Percentiles rank a stretch among this genome's conserved stretches.
These are phyloP conservation scores for Aspergillus sojae DNA, from an alignment of 2,329 filamentous ascomycete genomes.

Conservation along the genomic window DNA sequence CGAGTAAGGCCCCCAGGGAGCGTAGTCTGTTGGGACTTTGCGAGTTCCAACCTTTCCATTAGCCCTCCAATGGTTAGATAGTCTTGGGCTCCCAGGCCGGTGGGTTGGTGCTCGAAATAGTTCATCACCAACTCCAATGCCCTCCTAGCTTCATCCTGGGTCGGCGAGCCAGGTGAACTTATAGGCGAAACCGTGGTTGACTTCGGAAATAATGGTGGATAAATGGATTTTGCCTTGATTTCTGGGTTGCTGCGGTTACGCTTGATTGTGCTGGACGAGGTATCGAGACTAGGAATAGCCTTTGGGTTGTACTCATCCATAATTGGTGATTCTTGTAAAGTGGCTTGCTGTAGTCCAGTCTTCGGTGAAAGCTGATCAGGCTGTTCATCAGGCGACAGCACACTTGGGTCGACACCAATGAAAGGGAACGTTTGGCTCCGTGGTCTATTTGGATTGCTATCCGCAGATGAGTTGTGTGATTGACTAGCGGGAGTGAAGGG, in stretches of 20 bases:
- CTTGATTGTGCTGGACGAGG: constrained; percentile 41
- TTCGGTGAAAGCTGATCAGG: constrained; percentile 61
- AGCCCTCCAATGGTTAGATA: constrained; percentile 77
- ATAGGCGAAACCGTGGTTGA: constrained; percentile 51
- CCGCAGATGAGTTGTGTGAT: constrained; percentile 49
- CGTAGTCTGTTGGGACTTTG: constrained; percentile 49
- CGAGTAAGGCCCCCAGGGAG: constrained; percentile 48
- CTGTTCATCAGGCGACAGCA: constrained; percentile 52
- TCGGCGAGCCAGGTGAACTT: constrained; percentile 67
- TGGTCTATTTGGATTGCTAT: constrained; percentile 69
- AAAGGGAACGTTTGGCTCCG: constrained; percentile 85
- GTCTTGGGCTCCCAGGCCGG: constrained; percentile 75
- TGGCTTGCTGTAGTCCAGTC: constrained; percentile 45
- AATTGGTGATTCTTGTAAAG: constrained; percentile 55
- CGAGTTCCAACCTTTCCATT: constrained; percentile 80
- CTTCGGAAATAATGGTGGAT: constrained; percentile 41
- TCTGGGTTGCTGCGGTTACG: constrained; percentile 49
- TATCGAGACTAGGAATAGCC: constrained; percentile 24
- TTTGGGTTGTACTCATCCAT: constrained; percentile 51
- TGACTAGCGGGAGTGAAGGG: constrained; percentile 64
- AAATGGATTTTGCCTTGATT: constrained; percentile 46
- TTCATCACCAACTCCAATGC: constrained; percentile 80
- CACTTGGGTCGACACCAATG: constrained; percentile 54
- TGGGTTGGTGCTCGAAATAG: constrained; percentile 74
- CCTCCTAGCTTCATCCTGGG: constrained; percentile 80